These are phyloP conservation scores for Penicillium psychrofluorescens DNA, from an alignment of 495 filamentous ascomycete genomes.

Conservation along the genomic window DNA sequence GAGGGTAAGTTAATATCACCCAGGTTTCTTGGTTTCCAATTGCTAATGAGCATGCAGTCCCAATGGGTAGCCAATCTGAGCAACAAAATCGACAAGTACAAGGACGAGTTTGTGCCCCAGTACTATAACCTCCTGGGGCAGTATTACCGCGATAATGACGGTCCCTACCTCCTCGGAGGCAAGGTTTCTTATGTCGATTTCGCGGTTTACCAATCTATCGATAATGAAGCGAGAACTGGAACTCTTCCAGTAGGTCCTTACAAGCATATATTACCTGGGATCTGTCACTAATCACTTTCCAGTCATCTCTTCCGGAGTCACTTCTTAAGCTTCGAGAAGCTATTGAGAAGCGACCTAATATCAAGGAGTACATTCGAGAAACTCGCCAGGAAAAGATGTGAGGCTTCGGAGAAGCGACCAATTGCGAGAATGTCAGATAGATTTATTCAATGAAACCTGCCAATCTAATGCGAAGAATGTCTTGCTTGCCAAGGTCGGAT, in stretches of 20 bases:
- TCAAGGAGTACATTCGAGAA: conserved; percentile 1
- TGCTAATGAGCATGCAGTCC: conserved; percentile 4
- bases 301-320: background rate
- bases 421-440: no score
- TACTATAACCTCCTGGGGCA: conserved; percentile 19
- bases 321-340: background rate
- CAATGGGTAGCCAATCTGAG: conserved; percentile 19
- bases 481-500: no score
- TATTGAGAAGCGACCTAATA: conserved; percentile 3
- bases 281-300: background rate
- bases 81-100: conserved; percentile 10
- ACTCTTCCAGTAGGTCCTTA: conserved; percentile 6
- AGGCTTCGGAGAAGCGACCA: no score
- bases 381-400: background rate
- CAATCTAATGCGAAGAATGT: no score
- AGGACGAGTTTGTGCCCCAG: conserved; percentile 13
- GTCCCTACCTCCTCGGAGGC: conserved; percentile 26
- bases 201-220: conserved; percentile 27
- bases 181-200: conserved; percentile 28
- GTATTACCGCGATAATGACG: conserved; percentile 15
- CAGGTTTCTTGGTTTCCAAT: background rate
- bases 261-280: background rate
- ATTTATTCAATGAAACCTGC: no score
- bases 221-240: conserved; percentile 18
- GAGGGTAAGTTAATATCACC: conserved; percentile 10